Evolutionary conservation across 192 early-diverging fungal genomes (phyloP).

Genomic region (Spizellomyces punctatus): DNA sequence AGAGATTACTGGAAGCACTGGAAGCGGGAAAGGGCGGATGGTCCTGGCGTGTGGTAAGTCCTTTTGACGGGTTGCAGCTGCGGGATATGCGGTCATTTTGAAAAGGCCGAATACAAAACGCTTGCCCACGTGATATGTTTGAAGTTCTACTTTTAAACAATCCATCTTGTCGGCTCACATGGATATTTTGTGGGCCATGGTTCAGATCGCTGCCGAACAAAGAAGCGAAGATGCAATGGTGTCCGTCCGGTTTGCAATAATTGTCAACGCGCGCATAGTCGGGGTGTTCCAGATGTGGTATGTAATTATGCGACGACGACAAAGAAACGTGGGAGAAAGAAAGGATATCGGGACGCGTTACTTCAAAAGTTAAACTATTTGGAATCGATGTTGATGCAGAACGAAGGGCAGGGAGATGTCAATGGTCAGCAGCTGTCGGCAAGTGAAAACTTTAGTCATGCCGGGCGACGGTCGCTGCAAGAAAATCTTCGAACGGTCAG

Average conservation of each 20-base stretch:
- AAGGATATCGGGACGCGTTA: conserved; percentile 7
- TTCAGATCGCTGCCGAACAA: conserved; percentile 27
- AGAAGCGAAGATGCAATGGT: conserved; percentile 48
- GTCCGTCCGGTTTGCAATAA: conserved; percentile 36
- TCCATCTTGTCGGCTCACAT: no score
- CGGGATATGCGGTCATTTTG: no score
- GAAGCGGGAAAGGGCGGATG: no score
- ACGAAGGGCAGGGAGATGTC: not conserved
- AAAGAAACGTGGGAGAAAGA: conserved; percentile 39
- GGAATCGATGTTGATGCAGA: conserved; percentile 11
- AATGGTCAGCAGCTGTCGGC: not conserved
- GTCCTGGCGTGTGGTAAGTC: no score
- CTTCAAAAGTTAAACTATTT: conserved; percentile 9
- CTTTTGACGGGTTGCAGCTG: no score
- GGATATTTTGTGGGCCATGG: no score
- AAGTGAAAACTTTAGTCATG: not conserved
- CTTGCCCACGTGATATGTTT: no score
- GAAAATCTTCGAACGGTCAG: not conserved
- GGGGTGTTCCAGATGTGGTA: conserved; percentile 34
- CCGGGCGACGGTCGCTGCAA: not conserved
- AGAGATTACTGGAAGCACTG: no score
- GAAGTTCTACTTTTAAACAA: no score
- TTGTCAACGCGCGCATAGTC: conserved; percentile 30
- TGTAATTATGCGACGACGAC: conserved; percentile 30
- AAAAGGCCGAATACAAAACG: no score